These are phyloP conservation scores for Fusarium sp. DNA, from an alignment of 2,329 filamentous ascomycete genomes.

Conservation along the genomic window DNA sequence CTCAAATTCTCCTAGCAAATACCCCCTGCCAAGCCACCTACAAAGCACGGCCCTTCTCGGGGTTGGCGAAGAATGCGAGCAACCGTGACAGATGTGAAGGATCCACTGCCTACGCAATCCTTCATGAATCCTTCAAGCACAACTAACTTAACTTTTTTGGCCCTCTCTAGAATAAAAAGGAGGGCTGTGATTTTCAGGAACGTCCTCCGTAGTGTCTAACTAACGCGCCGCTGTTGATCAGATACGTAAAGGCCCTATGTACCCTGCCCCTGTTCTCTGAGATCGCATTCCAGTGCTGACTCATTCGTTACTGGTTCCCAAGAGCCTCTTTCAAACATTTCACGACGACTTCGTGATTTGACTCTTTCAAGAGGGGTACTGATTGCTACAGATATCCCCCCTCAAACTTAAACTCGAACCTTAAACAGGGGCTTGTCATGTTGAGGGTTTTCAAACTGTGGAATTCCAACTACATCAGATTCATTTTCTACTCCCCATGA, in stretches of 20 bases:
- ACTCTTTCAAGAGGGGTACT: neutral
- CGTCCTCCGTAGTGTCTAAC: neutral
- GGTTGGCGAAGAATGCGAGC: constrained; percentile 39
- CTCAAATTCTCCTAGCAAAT: neutral
- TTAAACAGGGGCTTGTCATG: neutral
- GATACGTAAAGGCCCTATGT: neutral
- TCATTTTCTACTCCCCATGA: neutral
- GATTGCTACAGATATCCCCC: neutral
- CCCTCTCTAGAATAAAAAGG: neutral
- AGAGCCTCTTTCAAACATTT: constrained; percentile 14
- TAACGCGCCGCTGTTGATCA: constrained; percentile 14
- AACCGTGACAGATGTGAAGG: constrained; percentile 28
- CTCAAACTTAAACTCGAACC: neutral
- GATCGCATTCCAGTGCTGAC: constrained; percentile 17
- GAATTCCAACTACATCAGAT: neutral
- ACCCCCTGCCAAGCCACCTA: constrained; percentile 31
- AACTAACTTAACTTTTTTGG: constrained; percentile 13
- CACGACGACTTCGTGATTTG: constrained; percentile 5
- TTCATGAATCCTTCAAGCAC: constrained; percentile 10
- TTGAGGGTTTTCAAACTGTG: neutral
- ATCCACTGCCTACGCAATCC: constrained; percentile 37
- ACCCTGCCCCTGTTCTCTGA: constrained; percentile 16
- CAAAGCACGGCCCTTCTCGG: constrained; percentile 42
- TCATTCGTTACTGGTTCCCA: constrained; percentile 2
- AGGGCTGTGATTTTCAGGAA: constrained; percentile 25